These are phyloP conservation scores for Quercus alba DNA, from an alignment of 306 rosid species.

Conservation along the genomic window DNA sequence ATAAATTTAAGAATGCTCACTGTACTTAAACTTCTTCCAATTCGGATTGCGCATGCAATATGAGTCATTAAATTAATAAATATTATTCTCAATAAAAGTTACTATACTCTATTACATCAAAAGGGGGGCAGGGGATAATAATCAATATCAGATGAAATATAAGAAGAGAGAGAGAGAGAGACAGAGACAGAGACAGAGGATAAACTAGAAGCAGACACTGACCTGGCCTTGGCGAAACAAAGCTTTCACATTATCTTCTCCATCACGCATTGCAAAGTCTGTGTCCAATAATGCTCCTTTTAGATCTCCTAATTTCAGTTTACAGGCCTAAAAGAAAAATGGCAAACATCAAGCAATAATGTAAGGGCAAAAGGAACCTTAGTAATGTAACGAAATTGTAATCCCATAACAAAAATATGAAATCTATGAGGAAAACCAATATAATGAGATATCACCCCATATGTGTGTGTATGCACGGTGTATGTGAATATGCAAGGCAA, in stretches of 20 bases:
- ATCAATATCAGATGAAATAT: no score
- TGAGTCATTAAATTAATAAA: no score
- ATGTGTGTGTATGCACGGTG: not conserved
- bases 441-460: not conserved
- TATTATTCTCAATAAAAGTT: no score
- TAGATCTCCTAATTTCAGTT: conserved; percentile 47
- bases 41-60: no score
- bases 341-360: not conserved
- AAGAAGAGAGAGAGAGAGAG: no score
- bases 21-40: no score
- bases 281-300: conserved; percentile 48
- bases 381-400: not conserved
- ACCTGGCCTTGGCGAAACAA: conserved; percentile 63
- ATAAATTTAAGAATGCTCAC: no score
- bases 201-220: conserved; percentile 8
- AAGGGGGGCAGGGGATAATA: no score
- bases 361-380: not conserved
- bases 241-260: conserved; percentile 46
- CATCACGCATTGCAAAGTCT: conserved; percentile 56
- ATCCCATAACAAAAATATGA: not conserved
- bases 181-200: no score
- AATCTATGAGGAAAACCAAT: not conserved
- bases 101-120: no score
- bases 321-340: conserved; percentile 41
- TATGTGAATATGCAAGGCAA: not conserved